Evolutionary conservation across 192 early-diverging fungal genomes (phyloP), one percentile per base, ranked within the genome.

Genomic region (Entrophospora sp.): DNA sequence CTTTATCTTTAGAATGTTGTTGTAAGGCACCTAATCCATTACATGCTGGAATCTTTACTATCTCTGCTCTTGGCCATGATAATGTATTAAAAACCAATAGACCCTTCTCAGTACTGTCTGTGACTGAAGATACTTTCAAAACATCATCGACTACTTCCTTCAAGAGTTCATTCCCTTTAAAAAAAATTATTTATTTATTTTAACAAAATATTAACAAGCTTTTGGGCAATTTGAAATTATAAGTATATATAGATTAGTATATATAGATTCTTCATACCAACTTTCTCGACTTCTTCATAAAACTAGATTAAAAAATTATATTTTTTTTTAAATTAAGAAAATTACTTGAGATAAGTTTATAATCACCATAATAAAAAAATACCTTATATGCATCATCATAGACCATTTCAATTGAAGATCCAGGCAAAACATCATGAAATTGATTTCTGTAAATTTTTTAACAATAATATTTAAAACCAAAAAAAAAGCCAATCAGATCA

Each of bases 401-500:
- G 24, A 95, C 97, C 72, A 92, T 73, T 34, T 85, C 90, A 67
- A 99, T 98, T 14, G 86, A 79, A 3, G 90, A 89, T 0, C 97
- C 97, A 0, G 97, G 94, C 43, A 99, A 77, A 3, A 97, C 91
- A 75, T 98, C 95, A 67, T 99, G 97, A 71, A 99, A 99, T 82
- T 99, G 97, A 69, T 91, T 94, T 30, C 75, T 77, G 52, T 36
- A 57, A n/a, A 14, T 22, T 10, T 6, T 22, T 46, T 5, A 46
- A n/a, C n/a, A n/a, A n/a, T n/a, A n/a, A n/a, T n/a, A n/a, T n/a
- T n/a, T n/a, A n/a, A n/a, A n/a, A n/a, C n/a, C n/a, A n/a, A n/a
- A n/a, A n/a, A n/a, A n/a, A n/a, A n/a, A n/a, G n/a, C n/a, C n/a
- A n/a, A n/a, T n/a, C n/a, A n/a, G n/a, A n/a, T n/a, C n/a, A n/a